Percentiles rank a stretch among this genome's conserved stretches.
phyloP scores from a whole-genome alignment of 2,329 filamentous ascomycete genomes.

The Talaromyces rugulosus region DNA sequence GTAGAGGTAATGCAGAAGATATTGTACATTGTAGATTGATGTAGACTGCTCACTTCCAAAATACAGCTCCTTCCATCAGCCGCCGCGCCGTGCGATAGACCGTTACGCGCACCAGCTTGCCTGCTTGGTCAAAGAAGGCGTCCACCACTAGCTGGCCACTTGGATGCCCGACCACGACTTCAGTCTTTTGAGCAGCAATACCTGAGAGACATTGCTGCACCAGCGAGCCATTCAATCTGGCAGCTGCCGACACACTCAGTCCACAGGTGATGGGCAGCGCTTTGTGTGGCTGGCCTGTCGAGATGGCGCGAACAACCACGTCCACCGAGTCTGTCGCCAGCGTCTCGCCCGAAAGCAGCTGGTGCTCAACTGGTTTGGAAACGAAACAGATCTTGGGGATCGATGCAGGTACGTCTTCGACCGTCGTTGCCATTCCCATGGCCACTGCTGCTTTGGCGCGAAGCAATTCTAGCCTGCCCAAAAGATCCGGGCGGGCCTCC shows the following conservation, averaged over 20 bases:
- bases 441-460: slow-evolving; percentile 53
- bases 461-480: slow-evolving; percentile 52
- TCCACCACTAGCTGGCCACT: slow-evolving; percentile 45
- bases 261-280: slow-evolving; percentile 55
- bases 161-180: slow-evolving; percentile 43
- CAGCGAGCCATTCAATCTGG: slow-evolving; percentile 41
- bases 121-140: slow-evolving; percentile 34
- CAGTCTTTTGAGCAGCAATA: slow-evolving; percentile 23
- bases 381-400: slow-evolving; percentile 63
- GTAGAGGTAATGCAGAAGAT: too few relatives aligned
- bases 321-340: slow-evolving; percentile 28
- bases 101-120: slow-evolving; percentile 34
- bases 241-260: slow-evolving; percentile 47
- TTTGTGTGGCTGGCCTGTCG: slow-evolving; percentile 54
- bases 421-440: slow-evolving; percentile 56
- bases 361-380: slow-evolving; percentile 35
- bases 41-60: slow-evolving; percentile 25
- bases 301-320: slow-evolving; percentile 48
- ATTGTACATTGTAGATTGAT: neutral
- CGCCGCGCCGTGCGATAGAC: slow-evolving; percentile 48
- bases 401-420: slow-evolving; percentile 47
- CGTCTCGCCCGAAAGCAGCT: slow-evolving; percentile 35
- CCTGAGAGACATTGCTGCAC: slow-evolving; percentile 27
- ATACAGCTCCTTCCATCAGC: slow-evolving; percentile 46
- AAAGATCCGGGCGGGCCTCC: slow-evolving; percentile 42